phyloP scores from a whole-genome alignment of 1,284 basidiomycete genomes.

The Lentinula novae-zelandiae region DNA sequence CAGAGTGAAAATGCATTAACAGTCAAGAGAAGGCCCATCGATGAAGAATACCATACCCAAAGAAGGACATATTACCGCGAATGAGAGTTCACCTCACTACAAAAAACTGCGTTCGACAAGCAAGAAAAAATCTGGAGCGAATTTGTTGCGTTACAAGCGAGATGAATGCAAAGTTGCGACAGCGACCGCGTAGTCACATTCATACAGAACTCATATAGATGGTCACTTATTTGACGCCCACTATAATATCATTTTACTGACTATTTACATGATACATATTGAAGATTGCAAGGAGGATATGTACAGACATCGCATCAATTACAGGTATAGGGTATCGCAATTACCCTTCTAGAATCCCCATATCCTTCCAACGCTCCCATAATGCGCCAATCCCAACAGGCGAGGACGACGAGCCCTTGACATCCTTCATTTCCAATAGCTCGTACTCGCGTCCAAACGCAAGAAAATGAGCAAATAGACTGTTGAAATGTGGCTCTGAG shows the following conservation, averaged over 20 bases:
- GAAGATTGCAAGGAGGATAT: neutral
- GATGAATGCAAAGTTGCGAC: neutral
- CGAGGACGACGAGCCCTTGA: constrained; percentile 65
- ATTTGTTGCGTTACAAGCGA: neutral
- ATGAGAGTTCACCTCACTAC: neutral
- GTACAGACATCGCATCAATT: constrained; percentile 2
- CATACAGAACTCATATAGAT: neutral
- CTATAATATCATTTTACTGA: neutral
- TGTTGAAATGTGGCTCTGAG: constrained; percentile 96
- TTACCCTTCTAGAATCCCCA: constrained; percentile 44
- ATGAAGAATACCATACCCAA: constrained; percentile 22
- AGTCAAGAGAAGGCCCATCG: constrained; percentile 3
- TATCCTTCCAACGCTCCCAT: constrained; percentile 88
- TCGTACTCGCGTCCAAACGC: constrained; percentile 94
- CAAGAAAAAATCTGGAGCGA: neutral
- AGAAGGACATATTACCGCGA: constrained; percentile 24
- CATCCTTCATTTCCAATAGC: constrained; percentile 85
- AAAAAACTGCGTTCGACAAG: neutral
- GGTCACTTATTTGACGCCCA: neutral
- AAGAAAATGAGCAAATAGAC: constrained; percentile 96
- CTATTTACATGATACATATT: neutral
- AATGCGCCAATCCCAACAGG: constrained; percentile 79
- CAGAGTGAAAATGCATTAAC: constrained; percentile 4
- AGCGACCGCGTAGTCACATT: constrained; percentile 5
- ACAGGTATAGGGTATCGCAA: neutral